phyloP scores from a whole-genome alignment of 257 asterid genomes.

The Solanum paucissectum region DNA sequence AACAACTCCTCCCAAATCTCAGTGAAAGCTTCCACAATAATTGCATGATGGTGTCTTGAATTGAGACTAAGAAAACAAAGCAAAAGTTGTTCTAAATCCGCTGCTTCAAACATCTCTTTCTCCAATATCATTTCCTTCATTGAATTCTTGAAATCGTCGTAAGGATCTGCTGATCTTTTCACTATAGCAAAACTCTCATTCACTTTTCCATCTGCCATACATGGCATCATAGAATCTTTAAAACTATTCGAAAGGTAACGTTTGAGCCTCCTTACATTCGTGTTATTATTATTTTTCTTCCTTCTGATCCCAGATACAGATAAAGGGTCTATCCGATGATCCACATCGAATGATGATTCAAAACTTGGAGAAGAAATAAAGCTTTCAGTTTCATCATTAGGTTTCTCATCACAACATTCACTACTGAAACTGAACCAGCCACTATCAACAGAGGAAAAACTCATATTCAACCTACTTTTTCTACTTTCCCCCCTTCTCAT shows the following conservation, averaged over 20 bases:
- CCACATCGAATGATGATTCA: slow-evolving; percentile 15
- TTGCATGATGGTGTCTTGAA: slow-evolving; percentile 47
- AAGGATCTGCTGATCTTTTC: slow-evolving; percentile 64
- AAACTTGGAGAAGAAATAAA: slow-evolving; percentile 23
- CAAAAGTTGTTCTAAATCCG: slow-evolving; percentile 57
- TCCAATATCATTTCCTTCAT: slow-evolving; percentile 77
- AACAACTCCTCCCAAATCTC: slow-evolving; percentile 49
- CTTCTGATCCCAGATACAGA: slow-evolving; percentile 1
- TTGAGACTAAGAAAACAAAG: slow-evolving; percentile 60
- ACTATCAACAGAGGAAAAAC: slow-evolving; percentile 15
- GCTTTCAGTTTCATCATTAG: slow-evolving; percentile 21
- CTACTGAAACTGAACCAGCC: slow-evolving; percentile 7
- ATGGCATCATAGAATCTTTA: slow-evolving; percentile 16
- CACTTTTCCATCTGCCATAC: slow-evolving; percentile 22
- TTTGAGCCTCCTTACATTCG: slow-evolving; percentile 10
- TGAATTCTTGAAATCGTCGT: slow-evolving; percentile 70
- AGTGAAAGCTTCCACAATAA: slow-evolving; percentile 54
- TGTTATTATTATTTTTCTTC: slow-evolving; percentile 4
- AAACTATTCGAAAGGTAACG: slow-evolving; percentile 17
- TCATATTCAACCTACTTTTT: slow-evolving; percentile 2
- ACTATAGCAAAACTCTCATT: slow-evolving; percentile 43
- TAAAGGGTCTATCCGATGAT: not conserved
- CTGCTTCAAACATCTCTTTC: slow-evolving; percentile 46
- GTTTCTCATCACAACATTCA: slow-evolving; percentile 1
- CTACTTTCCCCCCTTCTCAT: not conserved